Evolutionary conservation across 768 basidiomycete species (phyloP).

Genomic region (Rhodocollybia butyracea): DNA sequence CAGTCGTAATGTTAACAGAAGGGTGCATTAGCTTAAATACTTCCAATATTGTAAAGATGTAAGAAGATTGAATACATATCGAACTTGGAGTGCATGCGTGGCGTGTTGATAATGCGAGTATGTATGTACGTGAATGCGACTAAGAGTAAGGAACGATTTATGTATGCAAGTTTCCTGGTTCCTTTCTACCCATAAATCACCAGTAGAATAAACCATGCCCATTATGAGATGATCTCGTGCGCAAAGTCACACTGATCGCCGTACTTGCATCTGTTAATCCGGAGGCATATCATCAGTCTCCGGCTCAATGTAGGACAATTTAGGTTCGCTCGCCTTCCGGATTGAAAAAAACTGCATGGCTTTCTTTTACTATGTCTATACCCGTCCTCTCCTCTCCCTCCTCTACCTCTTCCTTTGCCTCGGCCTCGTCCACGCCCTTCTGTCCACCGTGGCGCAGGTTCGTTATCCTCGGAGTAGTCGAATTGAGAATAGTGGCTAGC

Average conservation of each 20-base stretch:
- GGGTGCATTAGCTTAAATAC: no score
- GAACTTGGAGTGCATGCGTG: no score
- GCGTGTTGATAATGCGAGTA: no score
- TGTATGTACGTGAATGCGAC: neutral
- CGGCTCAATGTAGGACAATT: constrained; percentile 32
- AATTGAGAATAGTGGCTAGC: constrained; percentile 45
- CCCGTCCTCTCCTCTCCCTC: constrained; percentile 49
- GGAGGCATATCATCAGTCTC: constrained; percentile 41
- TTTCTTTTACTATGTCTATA: constrained; percentile 82
- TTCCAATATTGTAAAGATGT: no score
- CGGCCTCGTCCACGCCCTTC: constrained; percentile 49
- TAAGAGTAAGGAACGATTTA: no score
- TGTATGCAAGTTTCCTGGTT: no score
- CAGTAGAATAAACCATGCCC: neutral
- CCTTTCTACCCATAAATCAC: neutral
- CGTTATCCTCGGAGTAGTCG: constrained; percentile 37
- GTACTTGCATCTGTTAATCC: constrained; percentile 78
- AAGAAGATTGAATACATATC: neutral
- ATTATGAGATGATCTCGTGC: constrained; percentile 46
- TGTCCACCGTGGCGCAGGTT: constrained; percentile 43
- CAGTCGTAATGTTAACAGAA: no score
- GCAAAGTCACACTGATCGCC: constrained; percentile 86
- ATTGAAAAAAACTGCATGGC: constrained; percentile 87
- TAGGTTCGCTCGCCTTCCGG: constrained; percentile 84
- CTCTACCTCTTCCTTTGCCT: constrained; percentile 58